Conservation (phyloP, 352 stramenopile genomes). For the Pythium oligandrum region DNA sequence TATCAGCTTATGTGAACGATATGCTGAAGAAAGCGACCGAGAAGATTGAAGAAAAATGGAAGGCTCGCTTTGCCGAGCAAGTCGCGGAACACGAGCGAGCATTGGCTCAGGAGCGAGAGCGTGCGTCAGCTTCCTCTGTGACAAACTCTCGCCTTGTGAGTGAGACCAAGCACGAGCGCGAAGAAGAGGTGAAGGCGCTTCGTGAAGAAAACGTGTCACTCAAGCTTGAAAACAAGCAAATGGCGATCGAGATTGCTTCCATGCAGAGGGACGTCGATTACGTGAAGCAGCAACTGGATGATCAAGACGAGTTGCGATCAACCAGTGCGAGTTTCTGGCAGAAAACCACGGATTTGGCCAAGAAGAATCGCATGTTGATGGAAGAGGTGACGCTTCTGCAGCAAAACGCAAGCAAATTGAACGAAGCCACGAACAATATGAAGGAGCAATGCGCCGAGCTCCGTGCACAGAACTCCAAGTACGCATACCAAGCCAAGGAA, state of each 20-base stretch:
- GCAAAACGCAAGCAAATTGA: slow-evolving; percentile 60
- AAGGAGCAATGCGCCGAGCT: slow-evolving; percentile 44
- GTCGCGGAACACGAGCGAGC: slow-evolving; percentile 62
- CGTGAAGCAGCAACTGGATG: slow-evolving; percentile 61
- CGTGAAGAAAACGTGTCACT: slow-evolving; percentile 58
- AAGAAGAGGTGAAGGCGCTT: slow-evolving; percentile 72
- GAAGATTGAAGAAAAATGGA: slow-evolving; percentile 83
- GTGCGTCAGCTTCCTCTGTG: slow-evolving; percentile 54
- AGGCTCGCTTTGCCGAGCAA: slow-evolving; percentile 63
- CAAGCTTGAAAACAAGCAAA: slow-evolving; percentile 58
- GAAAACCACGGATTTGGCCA: slow-evolving; percentile 81
- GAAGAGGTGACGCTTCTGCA: slow-evolving; percentile 64
- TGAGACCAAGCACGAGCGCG: slow-evolving; percentile 69
- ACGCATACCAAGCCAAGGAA: slow-evolving; percentile 52
- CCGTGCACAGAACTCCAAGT: slow-evolving; percentile 46
- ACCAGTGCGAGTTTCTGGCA: slow-evolving; percentile 80
- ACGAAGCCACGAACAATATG: slow-evolving; percentile 59
- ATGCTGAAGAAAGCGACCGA: slow-evolving; percentile 75
- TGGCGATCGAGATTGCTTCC: slow-evolving; percentile 67
- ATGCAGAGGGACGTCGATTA: slow-evolving; percentile 64
- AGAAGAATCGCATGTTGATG: slow-evolving; percentile 68
- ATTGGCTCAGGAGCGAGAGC: slow-evolving; percentile 57
- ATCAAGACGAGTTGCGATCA: slow-evolving; percentile 59
- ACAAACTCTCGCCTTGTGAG: slow-evolving; percentile 64
- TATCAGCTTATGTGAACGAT: slow-evolving; percentile 68